Evolutionary conservation across 805 yeast genomes (phyloP), one percentile per base, ranked within the genome.

Genomic region (Torulaspora microellipsoides): DNA sequence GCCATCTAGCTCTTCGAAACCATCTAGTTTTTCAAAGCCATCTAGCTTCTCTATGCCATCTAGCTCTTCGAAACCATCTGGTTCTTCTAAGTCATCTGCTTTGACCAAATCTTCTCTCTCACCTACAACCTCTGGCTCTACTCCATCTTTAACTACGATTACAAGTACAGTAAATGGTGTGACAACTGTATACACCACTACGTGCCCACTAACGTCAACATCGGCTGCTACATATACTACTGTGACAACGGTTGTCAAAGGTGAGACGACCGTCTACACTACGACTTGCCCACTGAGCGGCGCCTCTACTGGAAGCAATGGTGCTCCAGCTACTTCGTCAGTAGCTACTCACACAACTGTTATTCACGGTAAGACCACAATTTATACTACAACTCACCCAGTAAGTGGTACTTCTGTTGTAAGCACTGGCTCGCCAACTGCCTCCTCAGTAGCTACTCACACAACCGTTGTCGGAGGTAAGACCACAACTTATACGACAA

Each of bases 181-280:
- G 4, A 31, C 34, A 27, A 49, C 51, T 3, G 36, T 29, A 9
- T 47, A 43, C 15, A 44, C 45, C 3, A 47, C 53, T 2, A 32
- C 43, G 29, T 46, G 51, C 31, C 48, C 53, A 5, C 15, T 36
- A 13, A 40, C 43, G 5, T 20, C 32, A 8, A 10, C 35, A 15
- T 32, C 43, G 8, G 29, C 35, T 17, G 13, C 14, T 10, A 13
- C 9, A 6, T 11, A 31, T 14, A 31, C 40, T 10, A 45, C 45
- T 6, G 15, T 27, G 13, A 41, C 47, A 6, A 44, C 43, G 11
- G 41, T 31, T 14, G n/a, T 35, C 14, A 17, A 32, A 15, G 47
- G 45, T n/a, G 38, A 27, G 9, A 34, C 41, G 33, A 49, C 48
- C 1, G 40, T 28, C 9, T 47, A 43, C 27, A 44, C 45, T 2